Conservation (phyloP, 2,329 filamentous ascomycete species). For the Tothia fuscella region DNA sequence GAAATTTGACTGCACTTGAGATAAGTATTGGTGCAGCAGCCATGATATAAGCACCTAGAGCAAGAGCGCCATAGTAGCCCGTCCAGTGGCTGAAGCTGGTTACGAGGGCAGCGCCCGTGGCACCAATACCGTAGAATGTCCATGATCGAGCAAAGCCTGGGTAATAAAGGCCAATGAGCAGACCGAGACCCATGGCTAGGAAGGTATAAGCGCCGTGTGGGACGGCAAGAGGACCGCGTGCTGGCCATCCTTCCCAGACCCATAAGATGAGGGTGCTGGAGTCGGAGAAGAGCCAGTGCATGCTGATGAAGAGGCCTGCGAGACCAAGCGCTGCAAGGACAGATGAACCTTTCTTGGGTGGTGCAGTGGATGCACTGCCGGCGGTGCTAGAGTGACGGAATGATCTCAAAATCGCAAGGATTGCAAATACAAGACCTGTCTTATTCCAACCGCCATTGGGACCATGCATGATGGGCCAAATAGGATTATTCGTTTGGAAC, state of each 20-base stretch:
- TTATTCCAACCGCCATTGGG: conserved; percentile 90
- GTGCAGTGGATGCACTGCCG: conserved; percentile 23
- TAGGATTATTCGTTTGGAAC: conserved; percentile 86
- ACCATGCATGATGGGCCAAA: conserved; percentile 89
- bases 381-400: conserved; percentile 49
- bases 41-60: conserved; percentile 67
- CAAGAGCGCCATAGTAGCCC: conserved; percentile 75
- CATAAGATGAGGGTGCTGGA: conserved; percentile 98
- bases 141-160: conserved; percentile 64
- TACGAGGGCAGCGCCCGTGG: conserved; percentile 63
- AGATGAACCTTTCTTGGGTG: conserved; percentile 49
- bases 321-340: conserved; percentile 65
- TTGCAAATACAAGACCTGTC: conserved; percentile 61
- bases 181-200: conserved; percentile 71
- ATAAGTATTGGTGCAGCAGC: conserved; percentile 67
- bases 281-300: conserved; percentile 89
- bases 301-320: conserved; percentile 71
- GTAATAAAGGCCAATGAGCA: conserved; percentile 62
- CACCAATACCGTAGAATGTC: conserved; percentile 68
- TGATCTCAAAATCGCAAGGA: conserved; percentile 64
- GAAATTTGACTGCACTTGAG: conserved; percentile 61
- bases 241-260: conserved; percentile 94
- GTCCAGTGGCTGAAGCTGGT: conserved; percentile 73
- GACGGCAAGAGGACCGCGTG: conserved; percentile 74
- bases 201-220: conserved; percentile 86